Base-by-base conservation (phyloP, 2,329 filamentous ascomycete genomes). In the Trichoderma koningiopsis region DNA sequence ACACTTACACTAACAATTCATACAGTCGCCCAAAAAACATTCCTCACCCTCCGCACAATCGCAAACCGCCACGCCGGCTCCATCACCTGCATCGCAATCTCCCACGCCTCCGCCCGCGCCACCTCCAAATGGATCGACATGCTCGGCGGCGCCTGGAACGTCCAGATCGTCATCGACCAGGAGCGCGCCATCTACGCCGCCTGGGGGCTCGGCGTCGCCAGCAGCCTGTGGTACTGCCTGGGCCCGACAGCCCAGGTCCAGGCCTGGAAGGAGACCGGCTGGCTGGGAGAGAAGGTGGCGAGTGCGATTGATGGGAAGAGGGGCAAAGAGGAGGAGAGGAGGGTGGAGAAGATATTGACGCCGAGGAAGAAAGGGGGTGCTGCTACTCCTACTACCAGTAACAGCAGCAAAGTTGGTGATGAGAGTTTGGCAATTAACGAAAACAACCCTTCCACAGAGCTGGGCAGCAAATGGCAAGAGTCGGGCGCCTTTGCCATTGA, bases 391-490 rank as follows among this genome's bases (percentile, higher is more conserved):
- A 3, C 16, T 43, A 19, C 37, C 3, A n/a, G 40, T n/a, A 43
- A n/a, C 1, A 43, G 16, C 3, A 43, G 40, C n/a, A 43, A 19
- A 19, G 16, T 16, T n/a, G 19, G 6, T 43, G 4, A 6, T 43
- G 40, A 49, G 47, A 49, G 6, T 13, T 6, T 82, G 82, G 52
- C 16, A 1, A 76, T 75, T 6, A 77, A 76, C 4, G 76, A 73
- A 6, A 77, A 79, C 3, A 83, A 80, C 0, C 79, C 81, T 0
- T 78, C 77, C 31, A 85, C 81, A 47, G 80, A 82, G 5, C 81
- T 86, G 80, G 83, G 85, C 2, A 87, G 86, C 72, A 87, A 87
- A 78, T 87, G 85, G 85, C 85, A 86, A 75, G 83, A 85, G 74
- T 81, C 83, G 1, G 84, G 85, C 0, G 81, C 83, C 2, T 87